Percentiles rank a stretch among this genome's conserved stretches.
These are phyloP conservation scores for Geotrichum candidum DNA, from an alignment of 1,139 yeast genomes.

Conservation along the genomic window DNA sequence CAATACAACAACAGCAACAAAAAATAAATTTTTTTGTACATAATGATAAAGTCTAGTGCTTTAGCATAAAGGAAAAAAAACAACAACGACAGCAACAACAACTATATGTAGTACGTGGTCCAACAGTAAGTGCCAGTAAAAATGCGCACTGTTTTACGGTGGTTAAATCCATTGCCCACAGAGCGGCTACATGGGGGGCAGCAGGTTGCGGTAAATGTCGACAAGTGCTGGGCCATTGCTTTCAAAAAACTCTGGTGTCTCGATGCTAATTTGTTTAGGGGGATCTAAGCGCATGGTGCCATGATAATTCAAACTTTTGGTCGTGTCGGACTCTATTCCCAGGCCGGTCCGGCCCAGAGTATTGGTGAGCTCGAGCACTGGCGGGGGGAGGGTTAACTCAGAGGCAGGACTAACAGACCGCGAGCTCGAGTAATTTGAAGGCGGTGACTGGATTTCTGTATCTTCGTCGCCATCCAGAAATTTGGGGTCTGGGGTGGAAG, in stretches of 20 bases:
- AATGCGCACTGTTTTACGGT: not conserved
- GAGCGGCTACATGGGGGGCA: constrained; percentile 7
- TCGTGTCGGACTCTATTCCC: not conserved
- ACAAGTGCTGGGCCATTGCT: not conserved
- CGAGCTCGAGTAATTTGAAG: not conserved
- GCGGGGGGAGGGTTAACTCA: not conserved
- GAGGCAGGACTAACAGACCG: not conserved
- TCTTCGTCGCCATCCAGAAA: not conserved
- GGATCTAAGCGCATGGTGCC: not conserved
- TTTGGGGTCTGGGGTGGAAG: not conserved
- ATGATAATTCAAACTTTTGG: not conserved
- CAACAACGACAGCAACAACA: no score
- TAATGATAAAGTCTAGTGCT: not conserved
- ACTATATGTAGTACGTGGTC: not conserved
- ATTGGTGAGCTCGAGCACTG: not conserved
- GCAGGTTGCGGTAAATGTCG: constrained; percentile 4
- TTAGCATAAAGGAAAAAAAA: not conserved
- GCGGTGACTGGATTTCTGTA: not conserved
- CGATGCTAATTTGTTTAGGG: not conserved
- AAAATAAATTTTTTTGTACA: not conserved
- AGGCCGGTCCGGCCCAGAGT: not conserved
- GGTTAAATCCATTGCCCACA: not conserved
- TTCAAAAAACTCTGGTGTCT: not conserved
- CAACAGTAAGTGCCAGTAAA: no score
- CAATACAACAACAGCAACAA: not conserved